These are phyloP conservation scores for Xylariaceae sp. DNA, from an alignment of 2,329 filamentous ascomycete genomes.

Conservation along the genomic window DNA sequence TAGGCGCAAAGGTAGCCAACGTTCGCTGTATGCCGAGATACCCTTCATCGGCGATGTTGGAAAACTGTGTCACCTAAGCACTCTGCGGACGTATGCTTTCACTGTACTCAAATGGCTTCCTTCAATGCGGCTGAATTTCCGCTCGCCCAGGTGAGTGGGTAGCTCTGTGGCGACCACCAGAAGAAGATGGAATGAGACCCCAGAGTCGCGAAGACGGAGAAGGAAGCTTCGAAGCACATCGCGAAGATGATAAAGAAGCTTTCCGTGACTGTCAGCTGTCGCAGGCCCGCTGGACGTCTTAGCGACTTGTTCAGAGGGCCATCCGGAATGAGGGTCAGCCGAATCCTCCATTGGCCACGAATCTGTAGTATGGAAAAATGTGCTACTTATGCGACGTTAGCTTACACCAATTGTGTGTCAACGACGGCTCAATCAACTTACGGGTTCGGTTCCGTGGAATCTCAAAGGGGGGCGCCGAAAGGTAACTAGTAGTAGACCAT, in stretches of 20 bases:
- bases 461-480: no score
- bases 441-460: no score
- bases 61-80: neutral
- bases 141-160: neutral
- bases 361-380: no score
- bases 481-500: no score
- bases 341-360: no score
- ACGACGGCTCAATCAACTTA: no score
- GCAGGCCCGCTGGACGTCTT: neutral
- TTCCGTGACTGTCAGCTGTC: conserved; percentile 6
- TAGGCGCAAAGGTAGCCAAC: neutral
- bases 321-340: no score
- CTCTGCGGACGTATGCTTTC: neutral
- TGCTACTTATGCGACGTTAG: no score
- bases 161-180: neutral
- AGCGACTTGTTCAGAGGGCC: no score
- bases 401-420: no score
- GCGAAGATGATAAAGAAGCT: conserved; percentile 7
- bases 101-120: neutral
- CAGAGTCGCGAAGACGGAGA: neutral
- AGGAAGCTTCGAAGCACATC: conserved; percentile 7
- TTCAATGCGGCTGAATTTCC: conserved; percentile 7
- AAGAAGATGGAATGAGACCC: conserved; percentile 1
- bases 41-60: neutral
- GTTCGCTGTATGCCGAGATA: neutral